Evolutionary conservation across 192 early-diverging fungal genomes (phyloP).

Genomic region (Ambispora gerdemannii): DNA sequence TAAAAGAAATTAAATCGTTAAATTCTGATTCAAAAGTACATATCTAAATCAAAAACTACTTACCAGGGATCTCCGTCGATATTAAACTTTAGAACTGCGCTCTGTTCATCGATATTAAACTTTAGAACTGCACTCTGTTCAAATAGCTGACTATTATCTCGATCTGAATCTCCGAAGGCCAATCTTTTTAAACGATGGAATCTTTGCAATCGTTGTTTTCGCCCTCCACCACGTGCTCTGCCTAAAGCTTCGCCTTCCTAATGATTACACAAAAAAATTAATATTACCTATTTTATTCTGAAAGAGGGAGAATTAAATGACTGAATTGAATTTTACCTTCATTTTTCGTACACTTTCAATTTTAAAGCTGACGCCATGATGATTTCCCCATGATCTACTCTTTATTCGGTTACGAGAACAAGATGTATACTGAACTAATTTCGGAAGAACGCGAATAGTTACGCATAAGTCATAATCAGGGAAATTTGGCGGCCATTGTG

Average conservation of each 20-base stretch:
- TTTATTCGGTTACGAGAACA: constrained; percentile 53
- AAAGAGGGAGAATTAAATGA: too few species aligned
- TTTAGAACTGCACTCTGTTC: constrained; percentile 40
- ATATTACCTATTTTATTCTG: background rate
- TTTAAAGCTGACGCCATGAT: constrained; percentile 72
- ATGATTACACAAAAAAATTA: background rate
- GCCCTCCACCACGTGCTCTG: constrained; percentile 40
- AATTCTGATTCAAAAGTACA: background rate
- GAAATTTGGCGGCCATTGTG: constrained; percentile 33
- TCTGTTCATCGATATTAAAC: constrained; percentile 47
- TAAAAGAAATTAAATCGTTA: constrained; percentile 3
- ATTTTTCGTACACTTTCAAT: constrained; percentile 59
- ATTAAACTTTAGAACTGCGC: constrained; percentile 48
- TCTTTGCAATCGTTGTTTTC: constrained; percentile 38
- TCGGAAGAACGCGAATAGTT: constrained; percentile 67
- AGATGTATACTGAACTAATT: constrained; percentile 64
- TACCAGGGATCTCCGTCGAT: constrained; percentile 59
- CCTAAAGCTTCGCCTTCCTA: constrained; percentile 26
- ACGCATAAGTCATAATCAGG: constrained; percentile 67
- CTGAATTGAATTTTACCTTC: constrained; percentile 29
- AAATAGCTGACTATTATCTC: constrained; percentile 35
- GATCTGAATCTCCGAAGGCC: constrained; percentile 37
- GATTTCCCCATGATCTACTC: constrained; percentile 66
- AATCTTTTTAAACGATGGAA: constrained; percentile 35
- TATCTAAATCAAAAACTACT: background rate